Base-by-base conservation (phyloP, 805 yeast genomes). In the Yamadazyma laniorum region DNA sequence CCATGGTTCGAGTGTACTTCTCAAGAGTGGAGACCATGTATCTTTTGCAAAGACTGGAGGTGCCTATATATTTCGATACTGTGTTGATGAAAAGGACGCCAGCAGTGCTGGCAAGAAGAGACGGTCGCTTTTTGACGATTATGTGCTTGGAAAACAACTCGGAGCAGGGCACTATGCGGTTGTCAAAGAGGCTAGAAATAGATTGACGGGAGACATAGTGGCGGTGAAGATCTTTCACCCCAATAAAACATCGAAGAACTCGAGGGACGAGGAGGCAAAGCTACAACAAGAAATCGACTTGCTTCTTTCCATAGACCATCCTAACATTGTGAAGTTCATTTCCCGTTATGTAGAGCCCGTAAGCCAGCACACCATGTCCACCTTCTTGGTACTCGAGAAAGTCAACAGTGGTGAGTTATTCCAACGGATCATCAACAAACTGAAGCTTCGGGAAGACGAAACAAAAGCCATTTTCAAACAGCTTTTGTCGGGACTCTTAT, bases 121-220 rank as follows among this genome's bases (percentile, higher is more conserved):
- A n/a, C 47, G 44, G 18, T 68, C 82, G 2, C 77, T 84, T 37
- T 77, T 73, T 44, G 85, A 81, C 50, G 72, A 74, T 40, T 77
- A 75, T 48, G 64, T 74, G 5, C 42, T 77, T 14, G 86, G 85
- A 0, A 69, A 66, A 39, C 77, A 80, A 45, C 59, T 85, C 16
- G 93, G 93, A 0, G 63, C 82, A 3, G 93, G 93, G 0, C 91
- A 85, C 58, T 85, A 85, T 51, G 91, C 93, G 0, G 78, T 79
- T n/a, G 93, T 85, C 3, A 81, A 79, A 52, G 85, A 82, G 47
- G 87, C 87, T 2, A 65, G 67, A 6, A 71, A 76, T 44, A 74
- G 79, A 47, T 56, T 59, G 6, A 71, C 80, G 0, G 87, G 88
- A 0, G 72, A 72, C 34, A 59, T 72, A 2, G 84, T 79, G 33